A percentile compares a stretch with the other conserved stretches of the same genome.
Conservation (phyloP, 805 yeast species). For the Ascoidea asiatica region DNA sequence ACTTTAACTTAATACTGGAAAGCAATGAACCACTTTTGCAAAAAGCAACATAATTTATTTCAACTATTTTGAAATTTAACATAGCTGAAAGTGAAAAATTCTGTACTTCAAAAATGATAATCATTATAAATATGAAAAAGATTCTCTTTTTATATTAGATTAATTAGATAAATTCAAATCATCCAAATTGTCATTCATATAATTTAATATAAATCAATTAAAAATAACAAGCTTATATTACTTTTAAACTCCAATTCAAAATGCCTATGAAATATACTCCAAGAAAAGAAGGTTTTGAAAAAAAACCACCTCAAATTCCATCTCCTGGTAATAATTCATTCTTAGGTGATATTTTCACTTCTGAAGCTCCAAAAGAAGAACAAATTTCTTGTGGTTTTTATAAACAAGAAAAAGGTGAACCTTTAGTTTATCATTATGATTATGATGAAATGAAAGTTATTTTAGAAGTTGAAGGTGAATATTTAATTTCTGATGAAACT, state of each 20-base stretch:
- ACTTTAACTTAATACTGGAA: too few species aligned
- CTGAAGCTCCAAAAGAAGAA: constrained; percentile 41
- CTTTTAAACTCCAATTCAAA: constrained; percentile 11
- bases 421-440: constrained; percentile 46
- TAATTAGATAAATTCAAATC: too few species aligned
- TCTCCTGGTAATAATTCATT: constrained; percentile 55
- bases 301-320: constrained; percentile 48
- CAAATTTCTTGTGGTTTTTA: constrained; percentile 56
- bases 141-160: too few species aligned
- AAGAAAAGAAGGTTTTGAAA: constrained; percentile 32
- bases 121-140: too few species aligned
- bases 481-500: constrained; percentile 42
- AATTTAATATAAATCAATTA: too few species aligned
- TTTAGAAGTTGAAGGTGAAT: constrained; percentile 49
- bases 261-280: constrained; percentile 44
- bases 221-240: too few species aligned
- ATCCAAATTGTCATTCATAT: too few species aligned
- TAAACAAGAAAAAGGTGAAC: constrained; percentile 56
- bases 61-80: too few species aligned
- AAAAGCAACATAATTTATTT: too few species aligned
- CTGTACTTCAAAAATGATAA: too few species aligned
- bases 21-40: too few species aligned
- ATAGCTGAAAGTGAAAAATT: too few species aligned
- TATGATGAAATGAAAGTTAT: constrained; percentile 23
- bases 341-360: constrained; percentile 40